Evolutionary conservation across 106 monocot species (phyloP).

Genomic region (Narthecium ossifragum): DNA sequence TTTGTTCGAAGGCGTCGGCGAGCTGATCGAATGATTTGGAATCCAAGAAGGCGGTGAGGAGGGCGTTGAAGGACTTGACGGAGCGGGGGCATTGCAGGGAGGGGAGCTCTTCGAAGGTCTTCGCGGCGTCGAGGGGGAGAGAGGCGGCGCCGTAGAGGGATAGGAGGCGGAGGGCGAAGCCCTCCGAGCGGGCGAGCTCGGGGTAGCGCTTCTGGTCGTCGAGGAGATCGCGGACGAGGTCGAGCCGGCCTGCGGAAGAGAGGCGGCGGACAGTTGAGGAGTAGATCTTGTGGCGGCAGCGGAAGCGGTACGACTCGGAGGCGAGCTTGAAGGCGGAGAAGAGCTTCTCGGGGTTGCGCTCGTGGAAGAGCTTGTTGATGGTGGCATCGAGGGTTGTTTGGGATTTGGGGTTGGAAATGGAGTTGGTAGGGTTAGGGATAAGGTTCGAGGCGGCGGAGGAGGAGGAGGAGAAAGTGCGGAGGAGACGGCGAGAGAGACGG

Average conservation of each 20-base stretch:
- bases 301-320: conserved; percentile 29
- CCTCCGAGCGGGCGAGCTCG: conserved; percentile 26
- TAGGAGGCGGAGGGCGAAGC: conserved; percentile 51
- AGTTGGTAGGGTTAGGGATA: too few species aligned
- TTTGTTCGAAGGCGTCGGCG: neutral
- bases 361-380: conserved; percentile 29
- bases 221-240: conserved; percentile 10
- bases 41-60: conserved; percentile 24
- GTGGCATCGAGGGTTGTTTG: conserved; percentile 7
- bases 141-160: conserved; percentile 43
- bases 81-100: conserved; percentile 19
- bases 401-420: neutral
- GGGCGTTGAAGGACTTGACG: conserved; percentile 34
- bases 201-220: neutral
- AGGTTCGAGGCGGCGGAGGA: conserved; percentile 1
- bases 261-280: conserved; percentile 41
- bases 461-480: neutral
- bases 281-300: conserved; percentile 31
- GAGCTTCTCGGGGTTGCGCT: conserved; percentile 30
- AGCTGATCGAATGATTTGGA: conserved; percentile 9
- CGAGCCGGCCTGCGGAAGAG: conserved; percentile 23
- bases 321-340: conserved; percentile 25
- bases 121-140: conserved; percentile 28
- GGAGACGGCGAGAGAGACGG: neutral
- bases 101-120: conserved; percentile 33